phyloP scores from a whole-genome alignment of 148 eudicot species.

The Talinum fruticosum region DNA sequence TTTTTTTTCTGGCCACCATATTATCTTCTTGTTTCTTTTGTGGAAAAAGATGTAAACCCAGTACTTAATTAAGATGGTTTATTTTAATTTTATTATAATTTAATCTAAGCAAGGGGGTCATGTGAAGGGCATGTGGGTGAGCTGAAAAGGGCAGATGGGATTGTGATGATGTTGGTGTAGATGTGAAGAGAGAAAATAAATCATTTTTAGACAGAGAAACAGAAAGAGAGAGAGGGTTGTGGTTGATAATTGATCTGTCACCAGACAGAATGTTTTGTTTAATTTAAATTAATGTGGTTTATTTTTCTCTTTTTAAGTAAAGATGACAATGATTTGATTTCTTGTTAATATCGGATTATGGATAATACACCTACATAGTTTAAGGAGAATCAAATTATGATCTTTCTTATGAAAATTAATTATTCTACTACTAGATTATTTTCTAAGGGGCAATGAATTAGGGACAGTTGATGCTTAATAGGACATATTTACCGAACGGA shows the following conservation, averaged over 20 bases:
- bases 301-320: no score
- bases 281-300: background rate
- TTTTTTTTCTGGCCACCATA: background rate
- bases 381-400: no score
- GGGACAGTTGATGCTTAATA: no score
- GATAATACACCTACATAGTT: no score
- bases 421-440: no score
- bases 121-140: slow-evolving; percentile 41
- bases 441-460: no score
- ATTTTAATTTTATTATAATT: background rate
- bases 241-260: background rate
- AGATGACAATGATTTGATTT: no score
- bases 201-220: no score
- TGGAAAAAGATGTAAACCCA: slow-evolving; percentile 13
- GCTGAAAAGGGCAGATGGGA: slow-evolving; percentile 28
- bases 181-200: background rate
- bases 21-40: slow-evolving; percentile 18
- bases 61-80: slow-evolving; percentile 11
- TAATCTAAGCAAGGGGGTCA: slow-evolving; percentile 16
- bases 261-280: background rate
- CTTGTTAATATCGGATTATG: no score
- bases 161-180: slow-evolving; percentile 13
- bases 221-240: background rate
- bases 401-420: no score
- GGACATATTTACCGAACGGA: no score